A percentile compares a stretch with the other conserved stretches of the same genome.
Conservation (phyloP, 2,329 filamentous ascomycete species). For the Pyricularia sp. region DNA sequence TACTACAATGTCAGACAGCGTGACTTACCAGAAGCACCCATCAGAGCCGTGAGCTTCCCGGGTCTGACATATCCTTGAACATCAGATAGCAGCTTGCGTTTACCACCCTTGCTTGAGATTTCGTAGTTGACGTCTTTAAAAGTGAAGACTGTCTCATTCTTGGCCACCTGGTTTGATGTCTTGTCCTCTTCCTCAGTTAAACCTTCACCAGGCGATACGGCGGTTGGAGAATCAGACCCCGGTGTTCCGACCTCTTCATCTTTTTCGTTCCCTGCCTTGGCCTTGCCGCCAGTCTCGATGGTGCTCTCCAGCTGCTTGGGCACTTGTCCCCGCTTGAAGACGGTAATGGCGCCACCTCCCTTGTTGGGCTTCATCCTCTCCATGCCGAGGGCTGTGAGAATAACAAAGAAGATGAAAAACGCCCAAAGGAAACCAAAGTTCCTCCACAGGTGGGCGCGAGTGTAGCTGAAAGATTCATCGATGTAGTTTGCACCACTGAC, state of each 20-base stretch:
- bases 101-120: constrained; percentile 23
- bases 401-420: constrained; percentile 64
- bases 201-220: not conserved
- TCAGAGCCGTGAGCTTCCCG: constrained; percentile 68
- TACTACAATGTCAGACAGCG: not conserved
- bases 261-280: not conserved
- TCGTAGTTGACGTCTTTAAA: not conserved
- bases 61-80: constrained; percentile 80
- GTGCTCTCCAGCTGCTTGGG: not conserved
- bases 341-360: not conserved
- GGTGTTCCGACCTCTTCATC: not conserved
- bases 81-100: constrained; percentile 65
- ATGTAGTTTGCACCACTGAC: constrained; percentile 45
- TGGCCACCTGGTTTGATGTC: not conserved
- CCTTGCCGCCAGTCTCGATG: not conserved
- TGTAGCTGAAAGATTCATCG: constrained; percentile 30
- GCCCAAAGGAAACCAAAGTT: constrained; percentile 73
- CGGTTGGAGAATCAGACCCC: not conserved
- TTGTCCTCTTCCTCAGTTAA: not conserved
- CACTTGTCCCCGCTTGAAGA: not conserved
- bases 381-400: constrained; percentile 53
- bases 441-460: constrained; percentile 53
- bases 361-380: constrained; percentile 22
- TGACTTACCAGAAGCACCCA: constrained; percentile 58
- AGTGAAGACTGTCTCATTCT: not conserved